Evolutionary conservation across 1,284 basidiomycete genomes (phyloP), one percentile per base, ranked within the genome.

Genomic region (Wolfiporia cocos): DNA sequence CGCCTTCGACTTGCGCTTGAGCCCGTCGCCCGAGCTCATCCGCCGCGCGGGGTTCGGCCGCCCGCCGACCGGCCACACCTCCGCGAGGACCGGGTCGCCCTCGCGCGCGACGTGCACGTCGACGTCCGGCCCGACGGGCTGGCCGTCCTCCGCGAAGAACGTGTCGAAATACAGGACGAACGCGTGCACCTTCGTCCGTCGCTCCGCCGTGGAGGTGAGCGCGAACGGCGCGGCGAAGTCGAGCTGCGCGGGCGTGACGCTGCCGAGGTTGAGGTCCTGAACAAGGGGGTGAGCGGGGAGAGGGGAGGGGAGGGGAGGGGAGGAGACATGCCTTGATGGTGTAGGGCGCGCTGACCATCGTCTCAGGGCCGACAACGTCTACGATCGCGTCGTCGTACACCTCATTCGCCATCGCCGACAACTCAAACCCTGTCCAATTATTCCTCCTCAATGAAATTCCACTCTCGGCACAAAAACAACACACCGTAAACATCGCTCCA

Each of bases 81-180:
- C 86, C 0, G 83, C 84, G 18, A 86, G 64, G n/a, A 77, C 59
- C 2, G 69, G 68, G 35, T 83, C 81, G 12, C 74, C 75, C 20
- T 79, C 73, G 41, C 72, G 72, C 33, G 77, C 64, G 12, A 75
- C 48, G 39, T 72, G 68, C 2, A 77, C 81, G n/a, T 69, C 52
- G 1, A 71, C 73, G 15, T 63, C 66, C 0, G 71, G 66, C 0
- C 76, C 58, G 3, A 87, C 64, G 5, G 76, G 76, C 23, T 66
- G 66, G 7, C 80, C 76, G 26, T 73, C 69, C 3, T 73, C 62
- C 1, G 81, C 81, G 72, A 97, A 96, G 72, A 92, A 95, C 0
- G 85, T 86, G 65, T 97, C 93, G 56, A 97, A 97, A 67, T 93
- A 93, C n/a, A 92, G 79, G 20, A 95, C 71, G 65, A 97, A 82